A percentile compares a stretch with the other conserved stretches of the same genome.
These are phyloP conservation scores for Cerioporus squamosus DNA, from an alignment of 1,284 basidiomycete species.

Conservation along the genomic window DNA sequence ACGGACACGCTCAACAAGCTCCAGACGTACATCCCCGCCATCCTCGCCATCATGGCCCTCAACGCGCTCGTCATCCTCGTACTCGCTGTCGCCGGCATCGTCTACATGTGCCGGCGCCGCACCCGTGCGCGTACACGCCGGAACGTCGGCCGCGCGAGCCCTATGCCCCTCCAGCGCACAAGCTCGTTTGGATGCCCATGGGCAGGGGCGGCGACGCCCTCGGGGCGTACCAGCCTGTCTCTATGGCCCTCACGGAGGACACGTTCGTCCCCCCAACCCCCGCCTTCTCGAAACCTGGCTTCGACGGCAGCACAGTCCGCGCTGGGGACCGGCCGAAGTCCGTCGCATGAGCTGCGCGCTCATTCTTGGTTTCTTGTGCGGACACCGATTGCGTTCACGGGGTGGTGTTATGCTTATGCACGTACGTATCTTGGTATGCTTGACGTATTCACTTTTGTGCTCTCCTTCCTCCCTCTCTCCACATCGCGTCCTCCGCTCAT, in stretches of 20 bases:
- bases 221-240: slow-evolving; percentile 70
- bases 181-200: slow-evolving; percentile 29
- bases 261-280: slow-evolving; percentile 71
- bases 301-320: slow-evolving; percentile 36
- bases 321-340: slow-evolving; percentile 47
- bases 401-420: slow-evolving; percentile 8
- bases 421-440: slow-evolving; percentile 4
- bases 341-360: slow-evolving; percentile 39
- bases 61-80: slow-evolving; percentile 69
- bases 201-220: slow-evolving; percentile 18
- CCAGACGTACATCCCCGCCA: slow-evolving; percentile 64
- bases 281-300: slow-evolving; percentile 52
- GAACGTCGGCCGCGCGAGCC: slow-evolving; percentile 53
- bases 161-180: slow-evolving; percentile 49
- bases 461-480: background rate
- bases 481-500: slow-evolving; percentile 1
- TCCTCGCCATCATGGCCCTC: slow-evolving; percentile 72
- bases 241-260: slow-evolving; percentile 77
- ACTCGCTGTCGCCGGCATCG: slow-evolving; percentile 54
- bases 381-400: background rate
- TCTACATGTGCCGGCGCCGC: slow-evolving; percentile 50
- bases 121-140: slow-evolving; percentile 44
- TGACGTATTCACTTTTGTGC: slow-evolving; percentile 3
- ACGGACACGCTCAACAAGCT: slow-evolving; percentile 62
- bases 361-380: background rate